A percentile compares a stretch with the other conserved stretches of the same genome.
These are phyloP conservation scores for Torulaspora gathmanii DNA, from an alignment of 805 yeast species.

Conservation along the genomic window DNA sequence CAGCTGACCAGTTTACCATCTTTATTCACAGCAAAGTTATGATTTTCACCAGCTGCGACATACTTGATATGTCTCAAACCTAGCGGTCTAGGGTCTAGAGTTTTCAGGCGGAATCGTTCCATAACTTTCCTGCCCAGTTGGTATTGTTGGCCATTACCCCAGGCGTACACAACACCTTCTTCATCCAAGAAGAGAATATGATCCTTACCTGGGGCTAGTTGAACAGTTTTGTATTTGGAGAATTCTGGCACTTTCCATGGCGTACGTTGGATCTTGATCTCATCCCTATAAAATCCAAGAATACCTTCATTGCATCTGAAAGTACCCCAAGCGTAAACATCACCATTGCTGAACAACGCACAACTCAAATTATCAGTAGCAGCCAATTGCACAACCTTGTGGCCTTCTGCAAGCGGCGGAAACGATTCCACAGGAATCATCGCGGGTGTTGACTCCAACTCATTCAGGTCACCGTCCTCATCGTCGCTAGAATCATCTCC, in stretches of 20 bases:
- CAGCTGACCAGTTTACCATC: constrained; percentile 73
- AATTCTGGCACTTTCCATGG: constrained; percentile 56
- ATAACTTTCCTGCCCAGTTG: constrained; percentile 84
- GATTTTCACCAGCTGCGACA: constrained; percentile 92
- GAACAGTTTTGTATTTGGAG: constrained; percentile 61
- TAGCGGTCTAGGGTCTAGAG: constrained; percentile 76
- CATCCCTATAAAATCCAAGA: constrained; percentile 67
- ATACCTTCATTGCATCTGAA: constrained; percentile 91
- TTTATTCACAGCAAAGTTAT: constrained; percentile 83
- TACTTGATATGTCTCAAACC: constrained; percentile 74
- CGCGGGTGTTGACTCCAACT: constrained; percentile 84
- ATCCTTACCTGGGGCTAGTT: constrained; percentile 88
- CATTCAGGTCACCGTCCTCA: constrained; percentile 83
- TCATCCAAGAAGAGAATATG: constrained; percentile 80
- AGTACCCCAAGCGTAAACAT: constrained; percentile 96
- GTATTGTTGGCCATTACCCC: constrained; percentile 96
- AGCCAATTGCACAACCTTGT: constrained; percentile 68
- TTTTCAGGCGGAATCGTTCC: constrained; percentile 69
- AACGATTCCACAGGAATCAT: constrained; percentile 53
- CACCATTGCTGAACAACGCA: constrained; percentile 72
- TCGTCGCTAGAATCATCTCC: constrained; percentile 53
- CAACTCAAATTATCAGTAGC: constrained; percentile 93
- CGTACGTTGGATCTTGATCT: constrained; percentile 54
- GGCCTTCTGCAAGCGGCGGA: constrained; percentile 50
- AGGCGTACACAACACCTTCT: constrained; percentile 83